Evolutionary conservation across 371 early-diverging fungal species (phyloP), one percentile per base, ranked within the genome.

Genomic region (Mortierella sp.): DNA sequence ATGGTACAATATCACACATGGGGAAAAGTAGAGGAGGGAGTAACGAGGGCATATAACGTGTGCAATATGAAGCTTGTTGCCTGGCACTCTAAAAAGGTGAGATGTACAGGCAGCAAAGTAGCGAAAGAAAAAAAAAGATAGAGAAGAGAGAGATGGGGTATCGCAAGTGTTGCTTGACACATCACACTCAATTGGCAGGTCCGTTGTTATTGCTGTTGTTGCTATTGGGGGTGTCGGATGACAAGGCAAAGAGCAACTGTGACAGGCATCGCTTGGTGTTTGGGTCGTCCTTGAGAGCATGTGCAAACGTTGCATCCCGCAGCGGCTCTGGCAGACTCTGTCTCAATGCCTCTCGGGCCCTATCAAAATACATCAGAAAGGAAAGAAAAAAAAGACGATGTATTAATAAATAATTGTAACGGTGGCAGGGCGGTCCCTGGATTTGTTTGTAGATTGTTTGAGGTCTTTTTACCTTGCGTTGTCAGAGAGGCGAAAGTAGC

Each of bases 401-500:
- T 14, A 19, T 19, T 7, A n/a, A 48, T 4, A 1, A 16, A 22
- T 4, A 19, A 48, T 48, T 5, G 22, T 22, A 48, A 4, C n/a
- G n/a, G 2, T 2, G n/a, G n/a, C 48, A 6, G 3, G 7, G 6
- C 6, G 13, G 4, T 14, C 4, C 31, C 11, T 31, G 14, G 26
- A 29, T 29, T 16, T 22, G 24, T 14, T n/a, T 19, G 8, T n/a
- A n/a, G n/a, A n/a, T n/a, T n/a, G n/a, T n/a, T n/a, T n/a, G n/a
- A n/a, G n/a, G n/a, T n/a, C n/a, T n/a, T n/a, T n/a, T 34, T 88
- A 93, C 93, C 91, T 86, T 65, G 96, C 94, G 81, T 99, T 97
- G 78, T 99, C 99, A 1, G 95, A 93, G 73, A 99, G 90, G 68
- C 99, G 91, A 71, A 98, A 85, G 84, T 99, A 99, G 72, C 99